These are phyloP conservation scores for Rhizophora mangle DNA, from an alignment of 345 rosid genomes.

Conservation along the genomic window DNA sequence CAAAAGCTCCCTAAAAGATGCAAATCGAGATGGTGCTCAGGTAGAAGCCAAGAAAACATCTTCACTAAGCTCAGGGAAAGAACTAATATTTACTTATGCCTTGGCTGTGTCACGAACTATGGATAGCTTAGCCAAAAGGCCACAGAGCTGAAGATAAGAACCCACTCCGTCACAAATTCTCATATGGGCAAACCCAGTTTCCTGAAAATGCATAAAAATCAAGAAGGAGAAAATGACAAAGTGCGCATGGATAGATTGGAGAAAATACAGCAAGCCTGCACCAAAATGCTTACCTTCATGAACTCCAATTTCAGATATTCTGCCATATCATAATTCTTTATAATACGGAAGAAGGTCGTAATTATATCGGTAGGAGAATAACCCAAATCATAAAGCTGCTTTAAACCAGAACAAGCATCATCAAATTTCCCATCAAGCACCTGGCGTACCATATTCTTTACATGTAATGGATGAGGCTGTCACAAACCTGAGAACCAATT, in stretches of 20 bases:
- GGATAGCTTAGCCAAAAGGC: conserved; percentile 86
- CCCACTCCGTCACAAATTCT: conserved; percentile 97
- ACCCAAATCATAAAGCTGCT: conserved; percentile 87
- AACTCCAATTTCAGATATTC: conserved; percentile 90
- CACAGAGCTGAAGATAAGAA: conserved; percentile 90
- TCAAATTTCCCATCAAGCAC: conserved; percentile 86
- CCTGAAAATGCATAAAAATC: conserved; percentile 41
- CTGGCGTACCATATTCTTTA: conserved; percentile 79
- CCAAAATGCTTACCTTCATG: conserved; percentile 61
- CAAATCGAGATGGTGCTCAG: not conserved
- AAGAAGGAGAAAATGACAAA: not conserved
- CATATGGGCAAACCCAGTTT: conserved; percentile 97
- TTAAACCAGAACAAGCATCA: conserved; percentile 78
- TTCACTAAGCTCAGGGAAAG: not conserved
- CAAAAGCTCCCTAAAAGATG: too few species aligned
- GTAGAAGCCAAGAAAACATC: not conserved
- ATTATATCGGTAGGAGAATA: conserved; percentile 97
- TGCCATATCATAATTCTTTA: conserved; percentile 87
- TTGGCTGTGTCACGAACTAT: conserved; percentile 71
- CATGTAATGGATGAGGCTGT: conserved; percentile 96
- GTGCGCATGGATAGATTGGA: too few species aligned
- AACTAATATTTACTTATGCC: conserved; percentile 35
- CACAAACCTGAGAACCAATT: conserved; percentile 63
- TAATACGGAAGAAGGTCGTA: conserved; percentile 86
- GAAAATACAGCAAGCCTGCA: not conserved